Percentiles rank a stretch among this genome's conserved stretches.
Evolutionary conservation across 208 protist species (phyloP).

Genomic region (Novymonas esmeraldas): DNA sequence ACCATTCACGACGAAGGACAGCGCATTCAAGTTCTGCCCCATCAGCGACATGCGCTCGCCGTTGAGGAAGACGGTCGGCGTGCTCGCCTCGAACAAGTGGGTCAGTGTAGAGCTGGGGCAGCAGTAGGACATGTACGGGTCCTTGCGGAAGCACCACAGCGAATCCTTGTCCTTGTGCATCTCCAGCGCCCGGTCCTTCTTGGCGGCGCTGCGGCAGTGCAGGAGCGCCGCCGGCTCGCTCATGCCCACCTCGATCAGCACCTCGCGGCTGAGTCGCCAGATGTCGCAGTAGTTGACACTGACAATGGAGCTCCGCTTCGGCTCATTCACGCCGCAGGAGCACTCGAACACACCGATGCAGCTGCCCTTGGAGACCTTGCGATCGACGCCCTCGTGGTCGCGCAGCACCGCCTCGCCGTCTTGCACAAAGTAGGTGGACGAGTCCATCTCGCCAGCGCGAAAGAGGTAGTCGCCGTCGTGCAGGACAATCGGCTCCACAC

Average conservation of each 20-base stretch:
- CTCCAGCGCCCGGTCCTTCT: constrained; percentile 52
- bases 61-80: constrained; percentile 71
- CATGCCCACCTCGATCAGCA: constrained; percentile 85
- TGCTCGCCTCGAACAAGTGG: constrained; percentile 63
- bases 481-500: constrained; percentile 83
- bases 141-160: constrained; percentile 44
- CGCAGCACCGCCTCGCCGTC: constrained; percentile 71
- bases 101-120: constrained; percentile 32
- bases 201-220: constrained; percentile 74
- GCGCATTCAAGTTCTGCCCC: constrained; percentile 61
- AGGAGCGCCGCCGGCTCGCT: constrained; percentile 83
- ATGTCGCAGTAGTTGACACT: constrained; percentile 91
- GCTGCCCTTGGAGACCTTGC: constrained; percentile 55
- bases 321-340: constrained; percentile 80
- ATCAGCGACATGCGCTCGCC: constrained; percentile 75
- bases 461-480: constrained; percentile 82
- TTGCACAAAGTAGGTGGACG: constrained; percentile 85
- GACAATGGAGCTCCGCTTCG: constrained; percentile 69
- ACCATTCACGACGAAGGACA: constrained; percentile 71
- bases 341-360: constrained; percentile 91
- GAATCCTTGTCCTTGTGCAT: constrained; percentile 46
- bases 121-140: constrained; percentile 81
- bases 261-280: constrained; percentile 74
- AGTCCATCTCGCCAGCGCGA: constrained; percentile 60
- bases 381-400: constrained; percentile 42